Evolutionary conservation across 805 yeast genomes (phyloP).

Genomic region (Teunomyces kruisii): DNA sequence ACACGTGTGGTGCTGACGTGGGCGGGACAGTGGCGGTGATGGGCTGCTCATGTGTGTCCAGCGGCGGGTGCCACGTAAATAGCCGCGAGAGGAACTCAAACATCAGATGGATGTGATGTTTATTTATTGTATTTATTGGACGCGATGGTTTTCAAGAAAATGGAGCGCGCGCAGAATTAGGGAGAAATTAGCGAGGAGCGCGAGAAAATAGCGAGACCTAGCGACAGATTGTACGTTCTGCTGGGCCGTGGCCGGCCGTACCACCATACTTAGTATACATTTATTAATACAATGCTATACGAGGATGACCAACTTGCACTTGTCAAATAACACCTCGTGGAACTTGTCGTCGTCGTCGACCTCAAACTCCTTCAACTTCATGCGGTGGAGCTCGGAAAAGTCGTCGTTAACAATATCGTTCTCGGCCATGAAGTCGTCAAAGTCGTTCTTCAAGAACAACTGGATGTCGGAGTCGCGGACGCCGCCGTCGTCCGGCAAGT

Average conservation of each 20-base stretch:
- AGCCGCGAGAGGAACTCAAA: not conserved
- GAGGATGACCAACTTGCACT: conserved; percentile 41
- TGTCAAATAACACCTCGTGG: conserved; percentile 40
- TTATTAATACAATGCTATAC: conserved; percentile 3
- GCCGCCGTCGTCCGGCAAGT: conserved; percentile 24
- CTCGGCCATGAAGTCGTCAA: conserved; percentile 38
- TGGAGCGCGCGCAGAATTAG: too few relatives aligned
- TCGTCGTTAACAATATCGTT: conserved; percentile 26
- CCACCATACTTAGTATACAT: not conserved
- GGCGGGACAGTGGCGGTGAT: not conserved
- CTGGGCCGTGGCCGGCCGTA: too few relatives aligned
- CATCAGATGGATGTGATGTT: not conserved
- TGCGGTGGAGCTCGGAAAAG: conserved; percentile 26
- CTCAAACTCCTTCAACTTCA: conserved; percentile 32
- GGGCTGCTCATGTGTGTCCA: not conserved
- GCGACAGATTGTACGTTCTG: too few relatives aligned
- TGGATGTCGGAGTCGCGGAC: conserved; percentile 20
- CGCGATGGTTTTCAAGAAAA: too few relatives aligned
- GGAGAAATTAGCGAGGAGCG: too few relatives aligned
- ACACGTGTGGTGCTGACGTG: not conserved
- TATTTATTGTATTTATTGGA: too few relatives aligned
- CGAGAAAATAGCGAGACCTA: too few relatives aligned
- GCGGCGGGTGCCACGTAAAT: not conserved
- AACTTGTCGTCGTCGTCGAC: conserved; percentile 40
- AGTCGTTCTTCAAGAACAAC: conserved; percentile 41